These are phyloP conservation scores for Colletotrichum sp. DNA, from an alignment of 2,329 filamentous ascomycete species.

Conservation along the genomic window DNA sequence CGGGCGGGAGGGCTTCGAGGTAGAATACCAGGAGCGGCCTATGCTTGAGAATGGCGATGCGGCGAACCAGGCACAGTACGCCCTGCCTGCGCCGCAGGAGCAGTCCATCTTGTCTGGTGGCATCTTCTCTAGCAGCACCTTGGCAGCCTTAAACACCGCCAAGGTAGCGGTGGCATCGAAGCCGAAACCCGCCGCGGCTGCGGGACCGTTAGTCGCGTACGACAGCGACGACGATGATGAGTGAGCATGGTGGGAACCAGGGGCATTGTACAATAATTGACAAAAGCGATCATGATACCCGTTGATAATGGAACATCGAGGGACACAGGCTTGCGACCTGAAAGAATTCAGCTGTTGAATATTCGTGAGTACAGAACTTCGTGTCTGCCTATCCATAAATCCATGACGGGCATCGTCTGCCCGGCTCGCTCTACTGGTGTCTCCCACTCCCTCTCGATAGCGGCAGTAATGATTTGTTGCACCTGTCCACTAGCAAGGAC, in stretches of 20 bases:
- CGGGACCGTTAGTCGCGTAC: slow-evolving; percentile 84
- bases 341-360: slow-evolving; percentile 72
- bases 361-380: slow-evolving; percentile 85
- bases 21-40: slow-evolving; percentile 65
- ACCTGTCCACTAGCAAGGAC: slow-evolving; percentile 68
- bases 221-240: slow-evolving; percentile 79
- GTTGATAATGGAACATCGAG: slow-evolving; percentile 18
- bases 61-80: slow-evolving; percentile 36
- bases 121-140: slow-evolving; percentile 82
- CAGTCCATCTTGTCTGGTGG: slow-evolving; percentile 53
- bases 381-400: slow-evolving; percentile 83
- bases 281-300: slow-evolving; percentile 20
- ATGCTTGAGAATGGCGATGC: slow-evolving; percentile 59
- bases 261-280: slow-evolving; percentile 74
- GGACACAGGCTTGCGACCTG: slow-evolving; percentile 2
- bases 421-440: slow-evolving; percentile 69
- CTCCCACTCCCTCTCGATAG: slow-evolving; percentile 66
- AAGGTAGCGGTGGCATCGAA: slow-evolving; percentile 60
- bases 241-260: slow-evolving; percentile 29
- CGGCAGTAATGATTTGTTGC: slow-evolving; percentile 59
- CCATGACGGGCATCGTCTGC: slow-evolving; percentile 78
- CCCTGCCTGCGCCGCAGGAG: slow-evolving; percentile 30
- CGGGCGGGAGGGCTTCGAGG: slow-evolving; percentile 63
- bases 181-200: slow-evolving; percentile 54
- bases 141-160: slow-evolving; percentile 75